phyloP scores from a whole-genome alignment of 1,284 basidiomycete species.

The Heterobasidion annosum region DNA sequence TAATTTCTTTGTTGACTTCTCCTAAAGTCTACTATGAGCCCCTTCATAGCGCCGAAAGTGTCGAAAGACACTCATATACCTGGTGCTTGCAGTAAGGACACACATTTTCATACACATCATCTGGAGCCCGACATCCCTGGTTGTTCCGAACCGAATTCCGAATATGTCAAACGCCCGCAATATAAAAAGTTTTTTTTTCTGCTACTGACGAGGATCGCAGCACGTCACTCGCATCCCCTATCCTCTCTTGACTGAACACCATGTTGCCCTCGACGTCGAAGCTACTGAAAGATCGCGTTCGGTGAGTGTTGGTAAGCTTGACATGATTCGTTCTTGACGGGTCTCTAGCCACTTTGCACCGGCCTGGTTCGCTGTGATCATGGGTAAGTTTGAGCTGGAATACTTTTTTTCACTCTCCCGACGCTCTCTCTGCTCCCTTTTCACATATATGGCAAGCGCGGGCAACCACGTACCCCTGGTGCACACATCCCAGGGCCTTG shows the following conservation, averaged over 20 bases:
- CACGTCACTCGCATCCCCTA: not conserved
- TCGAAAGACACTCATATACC: too few relatives aligned
- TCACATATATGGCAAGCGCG: too few relatives aligned
- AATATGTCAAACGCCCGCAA: not conserved
- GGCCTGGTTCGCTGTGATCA: constrained; percentile 42
- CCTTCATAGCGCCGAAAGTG: too few relatives aligned
- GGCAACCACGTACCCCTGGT: too few relatives aligned
- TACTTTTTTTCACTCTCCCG: too few relatives aligned
- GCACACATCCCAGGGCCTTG: not conserved
- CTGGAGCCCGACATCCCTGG: not conserved
- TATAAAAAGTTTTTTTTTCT: not conserved
- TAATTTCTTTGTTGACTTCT: too few relatives aligned
- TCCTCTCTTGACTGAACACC: not conserved
- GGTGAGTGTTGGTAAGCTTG: not conserved
- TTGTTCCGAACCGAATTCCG: not conserved
- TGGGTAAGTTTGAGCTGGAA: constrained; percentile 29
- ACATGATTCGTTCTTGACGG: not conserved
- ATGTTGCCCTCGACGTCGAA: not conserved
- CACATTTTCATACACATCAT: not conserved
- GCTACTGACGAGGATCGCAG: not conserved
- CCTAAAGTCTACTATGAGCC: too few relatives aligned
- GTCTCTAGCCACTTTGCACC: constrained; percentile 31
- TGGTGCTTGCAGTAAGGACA: not conserved
- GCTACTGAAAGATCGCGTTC: not conserved
- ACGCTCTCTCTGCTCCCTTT: too few relatives aligned